Evolutionary conservation across 441 rosid genomes (phyloP), one percentile per base, ranked within the genome.

Genomic region (Brassica hybrid): DNA sequence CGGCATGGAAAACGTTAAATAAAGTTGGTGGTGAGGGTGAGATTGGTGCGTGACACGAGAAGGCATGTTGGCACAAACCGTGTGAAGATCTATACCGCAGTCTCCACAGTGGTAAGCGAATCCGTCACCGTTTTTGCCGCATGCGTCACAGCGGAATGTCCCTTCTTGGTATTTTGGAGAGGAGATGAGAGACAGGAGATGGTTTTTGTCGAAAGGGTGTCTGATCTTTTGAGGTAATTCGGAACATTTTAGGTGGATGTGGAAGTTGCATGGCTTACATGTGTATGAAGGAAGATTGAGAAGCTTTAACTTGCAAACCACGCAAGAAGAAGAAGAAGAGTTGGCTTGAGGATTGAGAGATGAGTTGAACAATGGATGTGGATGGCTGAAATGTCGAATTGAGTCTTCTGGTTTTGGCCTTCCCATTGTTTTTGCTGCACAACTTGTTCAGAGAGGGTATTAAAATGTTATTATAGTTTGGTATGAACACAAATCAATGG

Each of bases 321-420:
- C 74, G 65, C 88, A 85, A 8, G n/a, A n/a, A n/a, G n/a, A n/a
- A n/a, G n/a, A n/a, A n/a, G 57, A 36, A 32, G 63, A 62, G 36
- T 36, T 77, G 16, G 73, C 83, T 43, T 70, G 84, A 5, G 81
- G 74, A 21, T 43, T 72, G 70, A 43, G 65, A 67, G 66, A 32
- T 57, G 50, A 32, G 59, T 75, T 72, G 27, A 70, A 69, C 70
- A 81, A 41, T 7, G 77, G 86, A 75, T 85, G 86, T n/a, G 69
- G 85, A 57, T 85, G 85, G 57, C 86, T 83, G 59, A 84, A 86
- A 80, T 86, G 83, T 45, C 13, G 69, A 64, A 80, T 82, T 18
- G 77, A 18, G 43, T 74, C 43, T 23, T 80, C 82, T 52, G 81
- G 72, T 81, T 68, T 65, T 68, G 79, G 73, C 67, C 36, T 79